Percentiles rank a stretch among this genome's conserved stretches.
These are phyloP conservation scores for Allium sativum DNA, from an alignment of 106 monocot genomes.

Conservation along the genomic window DNA sequence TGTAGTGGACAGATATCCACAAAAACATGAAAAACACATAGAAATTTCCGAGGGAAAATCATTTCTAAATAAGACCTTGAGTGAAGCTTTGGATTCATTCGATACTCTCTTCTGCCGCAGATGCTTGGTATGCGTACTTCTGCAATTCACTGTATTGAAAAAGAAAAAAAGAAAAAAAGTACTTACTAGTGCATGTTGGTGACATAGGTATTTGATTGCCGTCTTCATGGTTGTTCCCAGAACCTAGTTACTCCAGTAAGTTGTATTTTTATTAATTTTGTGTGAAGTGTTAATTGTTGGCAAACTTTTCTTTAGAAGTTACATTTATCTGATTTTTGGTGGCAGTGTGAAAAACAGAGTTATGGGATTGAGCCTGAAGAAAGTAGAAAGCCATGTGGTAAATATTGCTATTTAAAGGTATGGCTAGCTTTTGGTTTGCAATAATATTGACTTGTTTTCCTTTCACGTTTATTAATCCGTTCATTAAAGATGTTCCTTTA, in stretches of 20 bases:
- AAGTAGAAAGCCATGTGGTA: constrained; percentile 57
- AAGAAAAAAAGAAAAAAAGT: background rate
- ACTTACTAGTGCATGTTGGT: constrained; percentile 5
- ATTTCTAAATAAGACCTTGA: constrained; percentile 61
- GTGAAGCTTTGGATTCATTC: constrained; percentile 85
- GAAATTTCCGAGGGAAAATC: constrained; percentile 21
- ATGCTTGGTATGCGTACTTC: constrained; percentile 54
- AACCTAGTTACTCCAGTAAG: constrained; percentile 68
- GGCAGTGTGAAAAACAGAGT: constrained; percentile 75
- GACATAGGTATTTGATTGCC: constrained; percentile 78
- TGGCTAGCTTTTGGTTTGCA: background rate
- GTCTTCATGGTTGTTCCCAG: constrained; percentile 94
- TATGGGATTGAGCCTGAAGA: constrained; percentile 54
- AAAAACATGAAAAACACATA: constrained; percentile 18
- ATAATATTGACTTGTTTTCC: too few species aligned
- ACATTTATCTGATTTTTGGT: constrained; percentile 1
- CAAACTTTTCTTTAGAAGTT: too few species aligned
- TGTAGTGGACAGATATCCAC: constrained; percentile 35
- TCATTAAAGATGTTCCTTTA: too few species aligned
- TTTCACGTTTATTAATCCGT: too few species aligned
- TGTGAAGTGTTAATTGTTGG: too few species aligned
- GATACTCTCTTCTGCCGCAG: constrained; percentile 96
- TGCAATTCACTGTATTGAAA: too few species aligned
- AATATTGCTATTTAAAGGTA: constrained; percentile 79
- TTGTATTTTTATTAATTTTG: constrained; percentile 8